Conservation (phyloP, 129 eudicot species). For the Chrysanthemum lavandulifolium region DNA sequence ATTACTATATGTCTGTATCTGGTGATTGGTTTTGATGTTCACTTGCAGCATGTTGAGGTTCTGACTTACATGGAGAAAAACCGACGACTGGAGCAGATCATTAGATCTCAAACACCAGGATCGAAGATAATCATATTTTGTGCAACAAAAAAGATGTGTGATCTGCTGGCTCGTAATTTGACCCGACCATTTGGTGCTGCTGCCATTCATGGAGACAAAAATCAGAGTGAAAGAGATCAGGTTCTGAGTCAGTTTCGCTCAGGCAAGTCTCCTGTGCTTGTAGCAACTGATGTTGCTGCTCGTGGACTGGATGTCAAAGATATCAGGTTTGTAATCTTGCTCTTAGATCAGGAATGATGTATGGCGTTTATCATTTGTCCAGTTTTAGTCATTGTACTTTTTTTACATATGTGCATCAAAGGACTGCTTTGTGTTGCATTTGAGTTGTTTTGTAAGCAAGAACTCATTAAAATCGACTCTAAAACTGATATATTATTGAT, state of each 20-base stretch:
- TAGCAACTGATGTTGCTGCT: conserved; percentile 99
- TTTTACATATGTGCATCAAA: background rate
- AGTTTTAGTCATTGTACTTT: no score
- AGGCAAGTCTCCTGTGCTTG: conserved; percentile 89
- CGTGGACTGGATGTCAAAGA: conserved; percentile 87
- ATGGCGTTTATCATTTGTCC: no score
- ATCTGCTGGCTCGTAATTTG: conserved; percentile 74
- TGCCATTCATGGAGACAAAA: conserved; percentile 94
- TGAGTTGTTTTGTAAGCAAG: no score
- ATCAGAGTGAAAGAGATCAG: conserved; percentile 83
- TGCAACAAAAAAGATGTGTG: conserved; percentile 97
- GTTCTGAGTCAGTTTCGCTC: conserved; percentile 82
- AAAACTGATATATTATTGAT: no score
- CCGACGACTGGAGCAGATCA: conserved; percentile 74
- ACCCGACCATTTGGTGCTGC: conserved; percentile 83
- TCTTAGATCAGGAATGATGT: no score
- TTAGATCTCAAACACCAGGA: conserved; percentile 94
- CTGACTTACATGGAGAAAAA: conserved; percentile 66
- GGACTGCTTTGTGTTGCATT: no score
- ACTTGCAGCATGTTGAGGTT: conserved; percentile 72
- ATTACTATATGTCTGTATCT: background rate
- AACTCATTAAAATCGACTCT: no score
- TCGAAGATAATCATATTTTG: conserved; percentile 87
- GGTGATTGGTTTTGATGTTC: conserved; percentile 5
- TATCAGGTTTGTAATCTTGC: no score